These are phyloP conservation scores for Toxoplasma gondii DNA, from an alignment of 169 alveolate genomes.

Conservation along the genomic window DNA sequence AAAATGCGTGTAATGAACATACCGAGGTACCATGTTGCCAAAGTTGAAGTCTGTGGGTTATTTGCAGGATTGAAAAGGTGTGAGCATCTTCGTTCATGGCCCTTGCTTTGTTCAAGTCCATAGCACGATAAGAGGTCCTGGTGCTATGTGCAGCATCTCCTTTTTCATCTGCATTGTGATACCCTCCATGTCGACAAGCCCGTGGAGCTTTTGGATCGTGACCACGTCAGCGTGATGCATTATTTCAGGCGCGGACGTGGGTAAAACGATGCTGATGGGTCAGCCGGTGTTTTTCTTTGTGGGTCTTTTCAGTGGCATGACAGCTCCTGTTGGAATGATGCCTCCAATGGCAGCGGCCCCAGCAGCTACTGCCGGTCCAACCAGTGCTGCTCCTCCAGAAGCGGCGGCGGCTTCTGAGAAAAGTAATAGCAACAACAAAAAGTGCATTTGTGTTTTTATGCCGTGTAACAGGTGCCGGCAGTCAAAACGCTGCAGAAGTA, in stretches of 20 bases:
- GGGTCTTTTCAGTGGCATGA: neutral
- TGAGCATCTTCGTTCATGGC: no score
- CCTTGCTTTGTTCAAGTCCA: no score
- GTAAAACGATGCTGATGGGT: no score
- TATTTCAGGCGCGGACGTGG: no score
- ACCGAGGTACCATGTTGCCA: neutral
- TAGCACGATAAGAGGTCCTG: no score
- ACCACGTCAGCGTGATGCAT: no score
- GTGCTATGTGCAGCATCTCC: no score
- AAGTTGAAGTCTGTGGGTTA: neutral
- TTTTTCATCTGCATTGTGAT: no score
- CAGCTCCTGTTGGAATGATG: neutral
- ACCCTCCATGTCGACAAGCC: no score
- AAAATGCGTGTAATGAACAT: neutral
- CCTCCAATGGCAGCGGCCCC: slow-evolving; percentile 3
- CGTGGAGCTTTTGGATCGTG: no score
- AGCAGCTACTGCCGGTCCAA: neutral
- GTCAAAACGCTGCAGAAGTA: neutral
- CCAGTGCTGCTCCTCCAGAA: neutral
- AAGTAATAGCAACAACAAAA: neutral
- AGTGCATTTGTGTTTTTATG: neutral
- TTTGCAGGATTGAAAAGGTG: no score
- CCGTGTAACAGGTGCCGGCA: no score
- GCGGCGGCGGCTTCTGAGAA: neutral
- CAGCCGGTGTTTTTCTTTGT: neutral